Evolutionary conservation across 176 grass and related monocot genomes (phyloP).

Genomic region (Eleusine indica): DNA sequence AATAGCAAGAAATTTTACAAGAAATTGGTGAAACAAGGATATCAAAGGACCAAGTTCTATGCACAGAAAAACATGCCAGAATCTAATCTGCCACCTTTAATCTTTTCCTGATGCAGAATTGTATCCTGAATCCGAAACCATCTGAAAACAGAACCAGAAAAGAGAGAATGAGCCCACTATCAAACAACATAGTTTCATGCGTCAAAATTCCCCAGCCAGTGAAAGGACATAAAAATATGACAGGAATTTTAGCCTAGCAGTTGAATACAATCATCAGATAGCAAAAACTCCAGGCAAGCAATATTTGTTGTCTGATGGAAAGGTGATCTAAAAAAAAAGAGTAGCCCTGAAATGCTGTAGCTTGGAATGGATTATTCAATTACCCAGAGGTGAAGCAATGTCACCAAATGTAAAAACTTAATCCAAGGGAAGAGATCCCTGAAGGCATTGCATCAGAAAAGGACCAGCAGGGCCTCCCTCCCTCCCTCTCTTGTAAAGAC

Average conservation of each 20-base stretch:
- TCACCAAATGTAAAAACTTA: not conserved
- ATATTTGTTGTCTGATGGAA: not conserved
- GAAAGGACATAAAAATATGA: not conserved
- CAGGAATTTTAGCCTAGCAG: not conserved
- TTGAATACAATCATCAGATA: not conserved
- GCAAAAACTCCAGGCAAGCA: not conserved
- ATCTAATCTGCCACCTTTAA: not conserved
- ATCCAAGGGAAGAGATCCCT: too few species aligned
- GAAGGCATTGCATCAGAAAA: too few species aligned
- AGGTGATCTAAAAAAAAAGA: not conserved
- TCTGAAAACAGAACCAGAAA: slow-evolving; percentile 10
- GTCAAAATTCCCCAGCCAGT: not conserved
- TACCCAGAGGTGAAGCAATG: not conserved
- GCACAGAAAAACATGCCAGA: slow-evolving; percentile 11
- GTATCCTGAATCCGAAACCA: not conserved
- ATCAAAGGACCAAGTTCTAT: not conserved
- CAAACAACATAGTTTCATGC: not conserved
- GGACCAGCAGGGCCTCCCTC: too few species aligned
- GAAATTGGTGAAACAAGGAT: not conserved
- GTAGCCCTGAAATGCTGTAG: not conserved
- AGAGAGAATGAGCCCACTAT: not conserved
- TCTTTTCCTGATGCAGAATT: slow-evolving; percentile 5
- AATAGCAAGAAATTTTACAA: slow-evolving; percentile 23
- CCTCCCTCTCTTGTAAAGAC: too few species aligned
- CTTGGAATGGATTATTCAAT: not conserved